Conservation (phyloP, 208 protist species). For the Strigomonas galati region DNA sequence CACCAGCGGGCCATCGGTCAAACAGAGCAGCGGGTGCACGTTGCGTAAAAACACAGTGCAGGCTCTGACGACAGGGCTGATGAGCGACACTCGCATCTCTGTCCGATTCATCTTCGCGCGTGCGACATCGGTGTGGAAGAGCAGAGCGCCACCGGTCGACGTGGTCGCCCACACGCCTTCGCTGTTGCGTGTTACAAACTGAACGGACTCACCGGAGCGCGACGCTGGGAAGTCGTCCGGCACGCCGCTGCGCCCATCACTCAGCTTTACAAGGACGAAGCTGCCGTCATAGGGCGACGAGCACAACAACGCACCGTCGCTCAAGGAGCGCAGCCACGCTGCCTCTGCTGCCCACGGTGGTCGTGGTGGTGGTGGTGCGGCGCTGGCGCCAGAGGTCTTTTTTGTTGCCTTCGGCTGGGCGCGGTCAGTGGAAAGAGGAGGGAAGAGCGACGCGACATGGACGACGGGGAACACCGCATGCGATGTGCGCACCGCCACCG, state of each 20-base stretch:
- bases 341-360: conserved; percentile 21
- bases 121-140: too few species aligned
- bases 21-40: too few species aligned
- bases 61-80: too few species aligned
- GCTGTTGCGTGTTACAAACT: neutral
- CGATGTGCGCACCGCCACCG: conserved; percentile 22
- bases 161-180: too few species aligned
- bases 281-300: conserved; percentile 47
- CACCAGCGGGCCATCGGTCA: too few species aligned
- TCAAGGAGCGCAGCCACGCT: conserved; percentile 20
- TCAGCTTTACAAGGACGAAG: conserved; percentile 32
- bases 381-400: neutral
- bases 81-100: too few species aligned
- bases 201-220: conserved; percentile 14
- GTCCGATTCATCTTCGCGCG: too few species aligned
- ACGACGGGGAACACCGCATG: conserved; percentile 52
- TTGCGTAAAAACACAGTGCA: too few species aligned
- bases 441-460: conserved; percentile 44
- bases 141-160: too few species aligned
- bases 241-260: conserved; percentile 20
- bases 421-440: conserved; percentile 8
- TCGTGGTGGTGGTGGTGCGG: neutral
- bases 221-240: conserved; percentile 20
- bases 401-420: neutral
- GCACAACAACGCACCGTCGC: conserved; percentile 41